Evolutionary conservation across 1,139 yeast genomes (phyloP), one percentile per base, ranked within the genome.

Genomic region (Scheffersomyces segobiensis): DNA sequence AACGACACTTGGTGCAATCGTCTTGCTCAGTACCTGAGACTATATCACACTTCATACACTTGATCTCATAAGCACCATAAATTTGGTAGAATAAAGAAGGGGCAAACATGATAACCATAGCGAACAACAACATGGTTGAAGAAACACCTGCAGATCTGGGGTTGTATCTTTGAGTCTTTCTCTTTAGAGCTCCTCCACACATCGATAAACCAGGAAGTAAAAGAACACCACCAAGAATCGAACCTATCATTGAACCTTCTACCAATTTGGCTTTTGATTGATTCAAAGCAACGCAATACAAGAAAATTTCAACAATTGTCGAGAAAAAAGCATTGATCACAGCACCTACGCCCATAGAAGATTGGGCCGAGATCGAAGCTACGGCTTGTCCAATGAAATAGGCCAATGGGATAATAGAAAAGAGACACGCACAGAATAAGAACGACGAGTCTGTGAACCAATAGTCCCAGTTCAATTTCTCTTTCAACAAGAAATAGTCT

Each of bases 311-410:
- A 17, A 95, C 98, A 56, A 96, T 84, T 0, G 99, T 93, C 1
- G 99, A 93, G 80, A 95, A 95, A 68, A 96, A 93, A 0, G 99
- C 99, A 73, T 95, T 95, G 66, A 95, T 93, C 0, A 93, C 97
- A 1, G 99, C 99, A 78, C 99, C 99, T 63, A 95, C 88, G n/a
- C 98, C 98, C 98, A 95, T 95, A 0, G 98, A 93, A 0, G 98
- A 92, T 75, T 96, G 99, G 0, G 99, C 98, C 3, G 97, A 91
- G 62, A 95, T 95, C 1, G 98, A 93, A 0, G 99, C 99, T 26
- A 95, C 99, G 1, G 98, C 99, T 73, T 95, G 98, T 3, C 99
- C 99, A 67, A 95, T 93, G 72, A 93, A 95, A 71, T 95, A 95
- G 0, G 99, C 99, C 64, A 95, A 80, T 2, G 99, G 99, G 54